Base-by-base conservation (phyloP, 192 early-diverging fungal genomes). In the Linnemannia zychae region DNA sequence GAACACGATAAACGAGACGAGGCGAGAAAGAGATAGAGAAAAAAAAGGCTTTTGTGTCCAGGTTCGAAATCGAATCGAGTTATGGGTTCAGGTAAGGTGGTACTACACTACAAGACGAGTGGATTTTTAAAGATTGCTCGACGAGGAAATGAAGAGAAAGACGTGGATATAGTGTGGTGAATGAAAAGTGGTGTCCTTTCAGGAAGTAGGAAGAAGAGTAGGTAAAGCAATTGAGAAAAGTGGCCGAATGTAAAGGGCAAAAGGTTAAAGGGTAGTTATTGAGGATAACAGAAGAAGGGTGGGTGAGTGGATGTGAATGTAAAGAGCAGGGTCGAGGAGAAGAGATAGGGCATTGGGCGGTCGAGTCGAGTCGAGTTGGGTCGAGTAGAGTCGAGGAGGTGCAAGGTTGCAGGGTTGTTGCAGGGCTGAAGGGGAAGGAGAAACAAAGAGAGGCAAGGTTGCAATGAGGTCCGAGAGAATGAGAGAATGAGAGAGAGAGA, bases 31-130 rank as follows among this genome's bases (percentile, higher is more conserved):
- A 49, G 12, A 17, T 11, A 15, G 16, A 49, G 13, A 49, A 12
- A 63, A 63, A 28, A 33, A 1, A 28, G 28, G 28, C 57, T 63
- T 63, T 63, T 63, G 12, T 31, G 57, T 63, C 57, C 57, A 63
- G 57, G 57, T n/a, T 63, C 28, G 57, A 63, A 63, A 63, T 63
- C 57, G 24, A 63, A 31, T 63, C 57, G 57, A 44, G 40, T 44
- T 44, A 9, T 63, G 24, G n/a, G n/a, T n/a, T n/a, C n/a, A n/a
- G n/a, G n/a, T n/a, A n/a, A n/a, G n/a, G 57, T 3, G 15, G 24
- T 63, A 63, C 57, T 63, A 63, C 57, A 31, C 24, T 31, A 3
- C 7, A 31, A 24, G 28, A 28, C 2, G 0, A 12, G 13, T 31
- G 57, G 57, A 13, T 63, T 7, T 63, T 31, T 11, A 63, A 31